Conservation (phyloP, 1,284 basidiomycete genomes). For the Naganishia liquefaciens region DNA sequence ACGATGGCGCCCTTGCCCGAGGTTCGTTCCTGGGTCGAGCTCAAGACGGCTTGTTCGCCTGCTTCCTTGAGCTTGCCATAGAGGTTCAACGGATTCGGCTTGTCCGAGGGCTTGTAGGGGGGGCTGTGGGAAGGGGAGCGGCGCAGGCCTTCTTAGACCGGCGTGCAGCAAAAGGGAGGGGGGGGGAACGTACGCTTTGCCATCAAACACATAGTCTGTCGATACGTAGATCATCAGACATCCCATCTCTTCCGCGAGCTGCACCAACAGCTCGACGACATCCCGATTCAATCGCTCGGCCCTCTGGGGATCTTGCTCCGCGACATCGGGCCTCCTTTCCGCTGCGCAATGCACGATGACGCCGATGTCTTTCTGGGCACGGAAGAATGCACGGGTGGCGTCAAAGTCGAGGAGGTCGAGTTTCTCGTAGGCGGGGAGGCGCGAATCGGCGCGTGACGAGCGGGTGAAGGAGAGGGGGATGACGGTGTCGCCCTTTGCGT, state of each 20-base stretch:
- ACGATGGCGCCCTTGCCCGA: constrained; percentile 45
- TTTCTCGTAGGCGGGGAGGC: constrained; percentile 44
- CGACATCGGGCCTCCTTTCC: constrained; percentile 55
- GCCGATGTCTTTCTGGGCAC: constrained; percentile 35
- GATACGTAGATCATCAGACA: constrained; percentile 58
- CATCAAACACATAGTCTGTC: constrained; percentile 55
- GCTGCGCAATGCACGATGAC: constrained; percentile 57
- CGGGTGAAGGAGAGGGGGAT: constrained; percentile 54
- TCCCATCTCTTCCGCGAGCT: constrained; percentile 41
- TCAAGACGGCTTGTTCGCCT: constrained; percentile 33
- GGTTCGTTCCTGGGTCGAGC: constrained; percentile 25
- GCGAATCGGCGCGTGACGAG: constrained; percentile 34
- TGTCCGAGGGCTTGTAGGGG: constrained; percentile 55
- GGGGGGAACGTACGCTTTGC: constrained; percentile 41
- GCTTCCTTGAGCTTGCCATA: constrained; percentile 33
- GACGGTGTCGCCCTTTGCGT: constrained; percentile 45
- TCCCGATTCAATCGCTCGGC: constrained; percentile 56
- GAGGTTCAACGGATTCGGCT: constrained; percentile 40
- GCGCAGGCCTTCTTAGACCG: neutral
- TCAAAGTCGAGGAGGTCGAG: constrained; percentile 55
- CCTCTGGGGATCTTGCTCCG: constrained; percentile 55
- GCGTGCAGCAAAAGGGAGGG: neutral
- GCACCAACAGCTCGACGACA: constrained; percentile 53
- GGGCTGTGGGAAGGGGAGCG: constrained; percentile 42
- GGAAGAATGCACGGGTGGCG: constrained; percentile 53